Conservation (phyloP, 257 asterid species). For the Eustoma russellianum region DNA sequence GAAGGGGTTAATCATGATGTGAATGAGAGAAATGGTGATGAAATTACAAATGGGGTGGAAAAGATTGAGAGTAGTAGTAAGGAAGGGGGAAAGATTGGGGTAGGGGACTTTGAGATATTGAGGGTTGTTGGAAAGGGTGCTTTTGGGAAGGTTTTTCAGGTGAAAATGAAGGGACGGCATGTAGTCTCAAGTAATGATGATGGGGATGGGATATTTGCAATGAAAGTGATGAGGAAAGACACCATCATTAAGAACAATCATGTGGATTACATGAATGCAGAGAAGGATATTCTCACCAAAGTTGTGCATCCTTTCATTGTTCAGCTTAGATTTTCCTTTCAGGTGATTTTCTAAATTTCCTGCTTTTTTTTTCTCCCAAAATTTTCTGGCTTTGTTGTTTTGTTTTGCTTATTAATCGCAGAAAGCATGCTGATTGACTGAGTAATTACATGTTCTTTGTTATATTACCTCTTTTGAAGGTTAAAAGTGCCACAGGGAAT, state of each 20-base stretch:
- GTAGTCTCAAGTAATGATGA: conserved; percentile 9
- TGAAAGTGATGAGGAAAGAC: conserved; percentile 91
- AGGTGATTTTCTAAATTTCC: conserved; percentile 30
- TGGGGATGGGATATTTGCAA: conserved; percentile 76
- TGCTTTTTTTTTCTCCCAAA: background rate
- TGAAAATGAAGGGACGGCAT: conserved; percentile 41
- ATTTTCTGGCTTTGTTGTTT: background rate
- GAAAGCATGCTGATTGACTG: too few species aligned
- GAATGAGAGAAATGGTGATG: conserved; percentile 7
- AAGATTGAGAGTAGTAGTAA: background rate
- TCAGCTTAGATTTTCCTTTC: conserved; percentile 80
- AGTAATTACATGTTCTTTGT: too few species aligned
- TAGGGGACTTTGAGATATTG: conserved; percentile 75
- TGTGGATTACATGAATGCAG: conserved; percentile 87
- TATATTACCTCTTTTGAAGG: too few species aligned
- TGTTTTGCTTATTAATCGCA: too few species aligned
- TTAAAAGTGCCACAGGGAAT: too few species aligned
- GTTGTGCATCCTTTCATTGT: conserved; percentile 85
- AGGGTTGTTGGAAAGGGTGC: conserved; percentile 89
- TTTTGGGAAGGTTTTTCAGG: conserved; percentile 94
- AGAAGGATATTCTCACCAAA: conserved; percentile 91
- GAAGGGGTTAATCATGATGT: conserved; percentile 1
- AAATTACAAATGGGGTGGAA: background rate
- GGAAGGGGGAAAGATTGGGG: conserved; percentile 39
- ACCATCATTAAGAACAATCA: conserved; percentile 84